Evolutionary conservation across 1,284 basidiomycete genomes (phyloP).

Genomic region (Boletus mariae): DNA sequence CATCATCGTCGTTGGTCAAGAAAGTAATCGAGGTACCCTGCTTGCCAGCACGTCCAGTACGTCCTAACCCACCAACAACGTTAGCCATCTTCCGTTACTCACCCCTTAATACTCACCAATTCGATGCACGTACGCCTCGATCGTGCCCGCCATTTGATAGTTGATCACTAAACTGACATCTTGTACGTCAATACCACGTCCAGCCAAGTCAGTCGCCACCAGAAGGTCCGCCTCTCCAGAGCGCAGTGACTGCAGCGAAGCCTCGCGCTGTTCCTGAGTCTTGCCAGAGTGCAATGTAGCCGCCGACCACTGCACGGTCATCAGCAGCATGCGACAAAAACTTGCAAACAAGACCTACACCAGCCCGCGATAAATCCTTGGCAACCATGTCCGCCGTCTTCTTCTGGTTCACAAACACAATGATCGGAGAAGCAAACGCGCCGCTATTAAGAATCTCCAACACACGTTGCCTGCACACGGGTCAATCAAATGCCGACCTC

Average conservation of each 20-base stretch:
- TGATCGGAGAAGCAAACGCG: slow-evolving; percentile 85
- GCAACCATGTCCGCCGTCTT: slow-evolving; percentile 97
- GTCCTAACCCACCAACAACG: slow-evolving; percentile 47
- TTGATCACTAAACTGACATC: slow-evolving; percentile 96
- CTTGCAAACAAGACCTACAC: slow-evolving; percentile 45
- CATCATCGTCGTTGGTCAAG: slow-evolving; percentile 92
- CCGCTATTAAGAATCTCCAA: slow-evolving; percentile 89
- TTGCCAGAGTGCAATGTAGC: slow-evolving; percentile 95
- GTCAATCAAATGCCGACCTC: slow-evolving; percentile 4
- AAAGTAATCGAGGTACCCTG: slow-evolving; percentile 92
- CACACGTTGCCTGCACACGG: slow-evolving; percentile 60
- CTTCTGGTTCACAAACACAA: slow-evolving; percentile 99
- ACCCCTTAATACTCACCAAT: slow-evolving; percentile 63
- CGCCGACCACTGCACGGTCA: slow-evolving; percentile 66
- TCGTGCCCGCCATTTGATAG: slow-evolving; percentile 94
- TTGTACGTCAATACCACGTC: slow-evolving; percentile 97
- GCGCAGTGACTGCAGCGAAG: slow-evolving; percentile 81
- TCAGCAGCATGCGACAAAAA: slow-evolving; percentile 7
- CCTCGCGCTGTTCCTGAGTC: slow-evolving; percentile 95
- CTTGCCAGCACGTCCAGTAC: slow-evolving; percentile 97
- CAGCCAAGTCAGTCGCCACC: slow-evolving; percentile 96
- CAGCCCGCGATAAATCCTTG: slow-evolving; percentile 84
- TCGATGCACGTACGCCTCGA: slow-evolving; percentile 96
- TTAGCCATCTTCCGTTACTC: slow-evolving; percentile 5
- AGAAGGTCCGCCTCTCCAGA: slow-evolving; percentile 81